phyloP scores from a whole-genome alignment of 345 rosid species.

The Eucalyptus globulus region DNA sequence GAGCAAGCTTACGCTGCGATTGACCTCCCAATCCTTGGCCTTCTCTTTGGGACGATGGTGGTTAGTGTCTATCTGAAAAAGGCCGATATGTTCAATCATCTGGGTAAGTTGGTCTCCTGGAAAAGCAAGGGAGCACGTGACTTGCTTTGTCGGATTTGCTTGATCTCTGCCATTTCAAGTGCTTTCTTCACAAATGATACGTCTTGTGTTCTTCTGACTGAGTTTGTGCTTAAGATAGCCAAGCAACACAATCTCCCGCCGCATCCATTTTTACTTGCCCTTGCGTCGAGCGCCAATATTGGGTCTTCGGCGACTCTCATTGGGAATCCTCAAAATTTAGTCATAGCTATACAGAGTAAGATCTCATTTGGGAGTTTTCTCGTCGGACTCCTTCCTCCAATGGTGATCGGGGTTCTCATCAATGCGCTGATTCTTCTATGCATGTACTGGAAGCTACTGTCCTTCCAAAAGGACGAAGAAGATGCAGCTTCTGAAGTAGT shows the following conservation, averaged over 20 bases:
- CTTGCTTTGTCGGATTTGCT: constrained; percentile 52
- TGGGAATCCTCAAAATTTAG: constrained; percentile 89
- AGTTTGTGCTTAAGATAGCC: constrained; percentile 75
- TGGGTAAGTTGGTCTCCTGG: constrained; percentile 64
- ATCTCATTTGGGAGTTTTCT: constrained; percentile 57
- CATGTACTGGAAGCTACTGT: constrained; percentile 64
- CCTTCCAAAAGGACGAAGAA: constrained; percentile 47
- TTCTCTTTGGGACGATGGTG: constrained; percentile 89
- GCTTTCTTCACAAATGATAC: constrained; percentile 93
- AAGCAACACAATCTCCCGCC: constrained; percentile 77
- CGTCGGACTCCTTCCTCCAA: constrained; percentile 56
- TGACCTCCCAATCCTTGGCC: constrained; percentile 82
- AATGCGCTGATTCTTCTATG: constrained; percentile 46
- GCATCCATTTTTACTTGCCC: constrained; percentile 66
- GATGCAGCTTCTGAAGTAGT: constrained; percentile 18
- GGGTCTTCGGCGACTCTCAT: constrained; percentile 86
- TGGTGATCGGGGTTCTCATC: constrained; percentile 46
- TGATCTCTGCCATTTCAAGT: constrained; percentile 72
- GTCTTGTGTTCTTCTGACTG: constrained; percentile 66
- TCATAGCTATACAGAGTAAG: constrained; percentile 67
- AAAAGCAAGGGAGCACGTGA: constrained; percentile 68
- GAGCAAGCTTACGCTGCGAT: constrained; percentile 76
- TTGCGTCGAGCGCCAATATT: constrained; percentile 78
- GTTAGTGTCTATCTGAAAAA: constrained; percentile 63
- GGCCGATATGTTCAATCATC: constrained; percentile 71